Conservation (phyloP, 176 grass and related monocot species). For the Chrysopogon serrulatus region DNA sequence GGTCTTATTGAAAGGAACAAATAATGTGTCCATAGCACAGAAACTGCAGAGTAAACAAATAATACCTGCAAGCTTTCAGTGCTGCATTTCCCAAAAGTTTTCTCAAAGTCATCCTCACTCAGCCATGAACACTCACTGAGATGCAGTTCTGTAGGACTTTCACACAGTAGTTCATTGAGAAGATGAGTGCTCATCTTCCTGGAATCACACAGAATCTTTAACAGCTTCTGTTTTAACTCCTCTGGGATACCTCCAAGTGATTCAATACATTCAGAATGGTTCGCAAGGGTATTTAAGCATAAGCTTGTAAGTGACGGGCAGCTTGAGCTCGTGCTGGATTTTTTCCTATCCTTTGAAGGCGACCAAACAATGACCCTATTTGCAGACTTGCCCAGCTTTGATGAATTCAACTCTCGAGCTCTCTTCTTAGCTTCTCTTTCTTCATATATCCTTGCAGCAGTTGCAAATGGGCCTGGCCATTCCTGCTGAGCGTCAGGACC, state of each 20-base stretch:
- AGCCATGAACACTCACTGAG: conserved; percentile 83
- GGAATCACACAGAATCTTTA: conserved; percentile 45
- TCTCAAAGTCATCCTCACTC: conserved; percentile 59
- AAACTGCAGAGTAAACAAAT: neutral
- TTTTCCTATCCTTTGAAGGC: conserved; percentile 41
- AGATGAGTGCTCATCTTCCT: conserved; percentile 70
- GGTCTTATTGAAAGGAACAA: neutral
- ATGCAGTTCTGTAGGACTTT: conserved; percentile 43
- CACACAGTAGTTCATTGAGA: conserved; percentile 55
- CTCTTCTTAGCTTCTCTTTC: conserved; percentile 59
- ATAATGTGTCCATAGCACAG: neutral
- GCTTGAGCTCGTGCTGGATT: neutral
- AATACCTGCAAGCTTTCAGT: conserved; percentile 55
- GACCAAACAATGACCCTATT: conserved; percentile 46
- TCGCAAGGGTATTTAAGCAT: conserved; percentile 49
- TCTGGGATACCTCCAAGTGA: conserved; percentile 77
- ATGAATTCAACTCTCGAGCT: conserved; percentile 46
- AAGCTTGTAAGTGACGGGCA: conserved; percentile 49
- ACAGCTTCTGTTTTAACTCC: conserved; percentile 51
- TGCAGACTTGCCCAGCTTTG: conserved; percentile 16
- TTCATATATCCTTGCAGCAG: conserved; percentile 67
- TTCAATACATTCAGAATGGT: conserved; percentile 70
- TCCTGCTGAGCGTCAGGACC: conserved; percentile 42
- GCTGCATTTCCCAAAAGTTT: conserved; percentile 47
- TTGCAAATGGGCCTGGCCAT: conserved; percentile 88